Base-by-base conservation (phyloP, 139 green algal species). In the Monoraphidium neglectum region DNA sequence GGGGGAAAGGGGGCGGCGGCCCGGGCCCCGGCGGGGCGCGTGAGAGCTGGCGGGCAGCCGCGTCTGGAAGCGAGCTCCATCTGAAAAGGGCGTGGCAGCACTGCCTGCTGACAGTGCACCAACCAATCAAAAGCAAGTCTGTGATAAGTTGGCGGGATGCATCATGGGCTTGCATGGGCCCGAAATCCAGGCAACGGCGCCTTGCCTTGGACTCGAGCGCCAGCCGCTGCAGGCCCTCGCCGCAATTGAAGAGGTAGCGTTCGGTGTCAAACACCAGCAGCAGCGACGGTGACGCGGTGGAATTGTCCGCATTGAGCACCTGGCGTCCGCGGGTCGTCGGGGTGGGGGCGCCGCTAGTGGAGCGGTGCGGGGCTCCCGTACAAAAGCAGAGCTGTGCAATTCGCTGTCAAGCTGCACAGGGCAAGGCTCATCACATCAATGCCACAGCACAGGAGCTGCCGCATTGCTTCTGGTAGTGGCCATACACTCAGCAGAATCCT, bases 161-260 rank as follows among this genome's bases (percentile, higher is more conserved):
- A 38, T 18, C 26, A 43, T 5, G 37, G 33, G 64, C 37, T 56
- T 37, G 37, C 5, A 2, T 33, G 36, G 18, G 47, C 36, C 63
- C 36, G 63, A 26, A 30, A 66, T 70, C 37, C 47, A 36, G 23
- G 90, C 72, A 26, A 88, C 70, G 46, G 38, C 74, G n/a, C 53
- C 89, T 92, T n/a, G 97, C 35, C 67, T 90, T 91, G 81, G 97
- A 88, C 74, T 99, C 92, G 4, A 90, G 82, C 46, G 90, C 93
- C 43, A 93, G 92, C 4, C 95, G 84, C 81, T 99, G 95, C 33
- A 98, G 91, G 13, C 95, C 95, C 81, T 99, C 95, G 0, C 93
- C 94, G n/a, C 85, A 90, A 78, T 99, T 99, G 89, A 99, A 99
- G 26, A 99, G 69, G 68, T 92, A 97, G 28, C 93, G 87, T 46